phyloP scores from a whole-genome alignment of 169 alveolate species.

The Amoebophrya sp. region DNA sequence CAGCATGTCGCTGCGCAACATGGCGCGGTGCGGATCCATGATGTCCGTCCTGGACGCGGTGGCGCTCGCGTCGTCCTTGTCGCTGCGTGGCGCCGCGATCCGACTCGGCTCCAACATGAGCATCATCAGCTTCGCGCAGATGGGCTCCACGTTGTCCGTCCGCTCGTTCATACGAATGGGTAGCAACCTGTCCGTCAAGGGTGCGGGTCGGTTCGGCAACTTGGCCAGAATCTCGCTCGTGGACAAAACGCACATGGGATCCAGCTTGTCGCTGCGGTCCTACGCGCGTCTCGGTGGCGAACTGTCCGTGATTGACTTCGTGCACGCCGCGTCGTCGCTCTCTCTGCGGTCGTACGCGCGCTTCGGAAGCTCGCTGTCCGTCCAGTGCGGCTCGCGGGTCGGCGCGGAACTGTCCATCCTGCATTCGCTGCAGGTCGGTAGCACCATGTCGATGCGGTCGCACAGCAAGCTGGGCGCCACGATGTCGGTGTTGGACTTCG shows the following conservation, averaged over 20 bases:
- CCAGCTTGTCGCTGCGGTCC: not conserved
- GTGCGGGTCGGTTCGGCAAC: no score
- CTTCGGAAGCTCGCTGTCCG: not conserved
- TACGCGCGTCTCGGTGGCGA: not conserved
- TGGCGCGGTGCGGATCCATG: not conserved
- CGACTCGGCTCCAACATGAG: not conserved
- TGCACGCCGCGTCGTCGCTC: not conserved
- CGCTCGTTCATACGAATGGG: not conserved
- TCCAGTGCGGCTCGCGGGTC: not conserved
- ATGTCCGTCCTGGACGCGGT: not conserved
- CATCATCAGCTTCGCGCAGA: not conserved
- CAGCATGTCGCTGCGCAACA: not conserved
- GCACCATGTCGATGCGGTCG: slow-evolving; percentile 5
- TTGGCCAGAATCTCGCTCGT: not conserved
- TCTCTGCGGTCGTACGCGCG: not conserved
- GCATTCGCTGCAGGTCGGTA: not conserved
- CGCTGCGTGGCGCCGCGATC: no score
- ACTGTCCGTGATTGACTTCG: not conserved
- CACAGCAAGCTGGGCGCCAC: no score
- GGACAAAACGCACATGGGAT: not conserved
- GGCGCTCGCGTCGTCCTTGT: not conserved
- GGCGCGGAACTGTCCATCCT: not conserved
- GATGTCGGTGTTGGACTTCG: not conserved
- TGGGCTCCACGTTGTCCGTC: slow-evolving; percentile 21
- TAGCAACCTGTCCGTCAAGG: slow-evolving; percentile 20